Evolutionary conservation across 106 monocot species (phyloP).

Genomic region (Dendrobium chrysotoxum): DNA sequence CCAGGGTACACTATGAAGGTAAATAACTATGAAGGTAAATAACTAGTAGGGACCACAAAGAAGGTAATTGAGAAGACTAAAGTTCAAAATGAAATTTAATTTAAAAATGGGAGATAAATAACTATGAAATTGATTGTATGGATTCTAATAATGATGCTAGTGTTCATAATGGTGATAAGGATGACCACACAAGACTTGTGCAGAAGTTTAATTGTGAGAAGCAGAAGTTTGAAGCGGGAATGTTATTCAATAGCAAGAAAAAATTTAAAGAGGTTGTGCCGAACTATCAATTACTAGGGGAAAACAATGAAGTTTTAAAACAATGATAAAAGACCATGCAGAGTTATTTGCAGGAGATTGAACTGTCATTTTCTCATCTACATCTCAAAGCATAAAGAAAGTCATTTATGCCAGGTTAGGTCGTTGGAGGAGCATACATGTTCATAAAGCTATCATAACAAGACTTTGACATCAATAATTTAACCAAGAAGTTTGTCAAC

Average conservation of each 20-base stretch:
- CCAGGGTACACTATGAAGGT: no score
- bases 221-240: not conserved
- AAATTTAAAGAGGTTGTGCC: not conserved
- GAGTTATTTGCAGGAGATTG: not conserved
- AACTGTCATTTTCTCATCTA: not conserved
- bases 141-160: not conserved
- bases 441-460: not conserved
- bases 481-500: not conserved
- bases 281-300: not conserved
- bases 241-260: not conserved
- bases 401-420: not conserved
- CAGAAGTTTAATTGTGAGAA: not conserved
- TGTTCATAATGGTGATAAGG: not conserved
- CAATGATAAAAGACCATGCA: not conserved
- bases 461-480: not conserved
- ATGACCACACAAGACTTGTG: not conserved
- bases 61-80: not conserved
- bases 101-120: not conserved
- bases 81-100: not conserved
- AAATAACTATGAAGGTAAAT: no score
- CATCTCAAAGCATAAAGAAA: not conserved
- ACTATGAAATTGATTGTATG: not conserved
- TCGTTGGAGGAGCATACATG: not conserved
- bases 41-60: no score
- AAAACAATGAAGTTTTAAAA: not conserved